Base-by-base conservation (phyloP, 345 rosid species). In the Diplotaxis tenuifolia region DNA sequence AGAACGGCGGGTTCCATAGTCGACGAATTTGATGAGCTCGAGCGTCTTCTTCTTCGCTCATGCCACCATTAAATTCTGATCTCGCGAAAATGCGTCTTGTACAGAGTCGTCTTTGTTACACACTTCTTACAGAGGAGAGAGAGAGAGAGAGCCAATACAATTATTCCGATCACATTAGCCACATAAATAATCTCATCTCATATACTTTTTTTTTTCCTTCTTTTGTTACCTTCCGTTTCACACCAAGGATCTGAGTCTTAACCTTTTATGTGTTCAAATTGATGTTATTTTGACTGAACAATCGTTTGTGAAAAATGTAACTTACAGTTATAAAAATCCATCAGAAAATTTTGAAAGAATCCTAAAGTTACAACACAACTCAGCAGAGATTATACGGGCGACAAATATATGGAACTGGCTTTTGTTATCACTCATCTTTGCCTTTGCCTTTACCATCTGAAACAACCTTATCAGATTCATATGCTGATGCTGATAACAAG, bases 361-460 rank as follows among this genome's bases (percentile, higher is more conserved):
- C 2, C 70, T 67, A 78, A 54, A 45, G n/a, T 70, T 76, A 76
- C 80, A 76, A 76, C 75, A 75, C 79, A 76, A 36, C 9, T 59
- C 38, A 27, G 3, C 36, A 19, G 70, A 5, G 7, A 27, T 40
- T 23, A 32, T 53, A 63, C 71, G n/a, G n/a, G n/a, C 34, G 47
- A 56, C 63, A 65, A n/a, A 42, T 47, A 23, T 0, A 12, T 9
- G 56, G n/a, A 14, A 14, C 8, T 61, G 25, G 14, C 4, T 12
- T 38, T 47, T 15, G 0, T 28, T 61, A 21, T 73, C 86, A 85
- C 10, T 86, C 87, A 19, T 89, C 91, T 85, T 88, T 84, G 45
- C 87, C 88, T 81, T 94, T 91, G 75, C 87, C 93, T 83, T 88
- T 87, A 49, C 80, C 77, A 70, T 89, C 94, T 7, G 82, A 75